Evolutionary conservation across 2,329 filamentous ascomycete species (phyloP), one percentile per base, ranked within the genome.

Genomic region (Leptographium flavum): DNA sequence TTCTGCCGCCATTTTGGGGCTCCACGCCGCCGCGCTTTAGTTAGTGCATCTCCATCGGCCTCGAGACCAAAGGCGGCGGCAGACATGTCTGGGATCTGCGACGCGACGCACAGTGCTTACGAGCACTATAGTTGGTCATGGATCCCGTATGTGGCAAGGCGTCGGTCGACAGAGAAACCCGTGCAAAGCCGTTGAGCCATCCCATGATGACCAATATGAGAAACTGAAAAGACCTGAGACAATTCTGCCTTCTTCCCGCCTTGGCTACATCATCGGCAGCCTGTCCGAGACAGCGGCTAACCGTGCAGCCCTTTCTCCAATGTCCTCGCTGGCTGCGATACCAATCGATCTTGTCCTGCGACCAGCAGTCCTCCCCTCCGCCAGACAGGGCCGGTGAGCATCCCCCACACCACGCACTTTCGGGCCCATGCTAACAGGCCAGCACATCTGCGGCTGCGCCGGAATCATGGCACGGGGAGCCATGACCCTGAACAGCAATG

Each of bases 201-300:
- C 63, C 66, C 50, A 60, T 74, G 68, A 74, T 60, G 71, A 66
- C 60, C 56, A 61, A 56, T 56, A 55, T 48, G 47, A 61, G 58
- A 71, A 74, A 82, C 77, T 83, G 77, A 82, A 83, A 83, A 84
- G 79, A 83, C 73, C 80, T 83, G 80, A 84, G 70, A 68, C 68
- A 57, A 28, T 8, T 7, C 27, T 3, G 13, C 5, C 27, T 11
- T 9, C 13, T 28, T 28, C 3, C n/a, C n/a, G n/a, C n/a, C n/a
- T n/a, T n/a, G n/a, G n/a, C n/a, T n/a, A n/a, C n/a, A n/a, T n/a
- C n/a, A n/a, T n/a, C n/a, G n/a, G n/a, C n/a, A n/a, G n/a, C n/a
- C n/a, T n/a, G n/a, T n/a, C n/a, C n/a, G n/a, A n/a, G n/a, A n/a
- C n/a, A n/a, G n/a, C n/a, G n/a, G n/a, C n/a, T n/a, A n/a, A n/a